Percentiles rank a stretch among this genome's conserved stretches.
Conservation (phyloP, 1,139 yeast genomes). For the Kluyveromyces marxianus region DNA sequence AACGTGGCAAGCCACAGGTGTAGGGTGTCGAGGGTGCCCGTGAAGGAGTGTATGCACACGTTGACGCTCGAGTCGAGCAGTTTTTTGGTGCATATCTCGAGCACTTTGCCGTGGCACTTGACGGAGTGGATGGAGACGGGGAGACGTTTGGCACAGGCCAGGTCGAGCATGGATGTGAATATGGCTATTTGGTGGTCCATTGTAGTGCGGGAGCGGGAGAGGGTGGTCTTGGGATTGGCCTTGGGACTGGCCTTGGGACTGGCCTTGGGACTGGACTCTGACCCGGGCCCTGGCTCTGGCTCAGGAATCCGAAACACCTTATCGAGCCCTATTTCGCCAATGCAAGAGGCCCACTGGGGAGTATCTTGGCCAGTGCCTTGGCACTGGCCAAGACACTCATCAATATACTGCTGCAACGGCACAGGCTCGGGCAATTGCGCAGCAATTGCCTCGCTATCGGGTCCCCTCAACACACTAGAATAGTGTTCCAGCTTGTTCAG, state of each 20-base stretch:
- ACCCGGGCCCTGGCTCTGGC: conserved; percentile 37
- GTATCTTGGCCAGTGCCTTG: neutral
- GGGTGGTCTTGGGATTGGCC: too few species aligned
- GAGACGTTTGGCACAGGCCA: conserved; percentile 43
- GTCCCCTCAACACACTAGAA: conserved; percentile 27
- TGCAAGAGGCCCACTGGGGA: conserved; percentile 24
- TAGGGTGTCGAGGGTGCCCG: conserved; percentile 72
- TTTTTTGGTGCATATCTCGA: conserved; percentile 36
- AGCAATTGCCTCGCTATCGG: conserved; percentile 38
- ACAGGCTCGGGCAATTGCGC: conserved; percentile 55
- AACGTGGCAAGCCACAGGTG: conserved; percentile 40
- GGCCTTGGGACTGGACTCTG: conserved; percentile 33
- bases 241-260: conserved; percentile 1
- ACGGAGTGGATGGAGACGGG: conserved; percentile 83
- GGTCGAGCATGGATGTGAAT: conserved; percentile 41
- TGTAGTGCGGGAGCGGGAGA: too few species aligned
- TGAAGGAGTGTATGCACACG: conserved; percentile 72
- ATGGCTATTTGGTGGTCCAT: conserved; percentile 21
- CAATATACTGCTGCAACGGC: conserved; percentile 27
- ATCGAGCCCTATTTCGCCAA: conserved; percentile 93
- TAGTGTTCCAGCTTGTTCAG: conserved; percentile 47
- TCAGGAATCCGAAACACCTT: conserved; percentile 62
- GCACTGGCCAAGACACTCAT: neutral
- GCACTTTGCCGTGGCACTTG: conserved; percentile 58
- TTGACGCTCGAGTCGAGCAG: conserved; percentile 16